Evolutionary conservation across 2,329 filamentous ascomycete species (phyloP).

Genomic region (Geosmithia putterillii): DNA sequence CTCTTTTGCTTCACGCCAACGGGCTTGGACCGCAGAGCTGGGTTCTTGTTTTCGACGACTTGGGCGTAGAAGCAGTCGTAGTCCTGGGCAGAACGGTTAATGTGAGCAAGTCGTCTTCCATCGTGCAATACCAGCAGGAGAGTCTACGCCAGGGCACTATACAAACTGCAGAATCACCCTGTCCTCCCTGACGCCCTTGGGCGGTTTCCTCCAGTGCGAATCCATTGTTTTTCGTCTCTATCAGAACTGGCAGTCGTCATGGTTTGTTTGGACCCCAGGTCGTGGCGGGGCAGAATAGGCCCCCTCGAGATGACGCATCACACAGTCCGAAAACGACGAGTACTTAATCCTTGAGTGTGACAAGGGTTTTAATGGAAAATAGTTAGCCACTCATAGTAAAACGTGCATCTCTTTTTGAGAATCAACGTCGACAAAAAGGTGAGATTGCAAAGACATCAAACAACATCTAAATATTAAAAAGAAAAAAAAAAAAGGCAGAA

Average conservation of each 20-base stretch:
- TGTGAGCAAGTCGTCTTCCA: neutral
- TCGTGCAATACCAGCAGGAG: neutral
- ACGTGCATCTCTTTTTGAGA: neutral
- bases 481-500: neutral
- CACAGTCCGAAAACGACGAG: too few relatives aligned
- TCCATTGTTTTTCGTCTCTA: conserved; percentile 13
- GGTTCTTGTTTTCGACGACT: conserved; percentile 73
- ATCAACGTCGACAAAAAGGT: neutral
- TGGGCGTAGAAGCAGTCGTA: conserved; percentile 94
- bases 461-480: neutral
- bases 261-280: too few relatives aligned
- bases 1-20: conserved; percentile 87
- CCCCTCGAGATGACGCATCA: too few relatives aligned
- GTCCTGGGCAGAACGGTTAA: conserved; percentile 32
- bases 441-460: neutral
- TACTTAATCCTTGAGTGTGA: too few relatives aligned
- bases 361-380: too few relatives aligned
- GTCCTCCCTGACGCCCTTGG: conserved; percentile 39
- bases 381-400: too few relatives aligned
- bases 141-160: conserved; percentile 15
- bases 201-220: conserved; percentile 14
- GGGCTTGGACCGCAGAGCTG: conserved; percentile 57
- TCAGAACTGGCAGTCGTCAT: neutral
- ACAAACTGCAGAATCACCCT: conserved; percentile 77
- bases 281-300: too few relatives aligned